Evolutionary conservation across 1,139 yeast genomes (phyloP), one percentile per base, ranked within the genome.

Genomic region (Taphrina betulina): DNA sequence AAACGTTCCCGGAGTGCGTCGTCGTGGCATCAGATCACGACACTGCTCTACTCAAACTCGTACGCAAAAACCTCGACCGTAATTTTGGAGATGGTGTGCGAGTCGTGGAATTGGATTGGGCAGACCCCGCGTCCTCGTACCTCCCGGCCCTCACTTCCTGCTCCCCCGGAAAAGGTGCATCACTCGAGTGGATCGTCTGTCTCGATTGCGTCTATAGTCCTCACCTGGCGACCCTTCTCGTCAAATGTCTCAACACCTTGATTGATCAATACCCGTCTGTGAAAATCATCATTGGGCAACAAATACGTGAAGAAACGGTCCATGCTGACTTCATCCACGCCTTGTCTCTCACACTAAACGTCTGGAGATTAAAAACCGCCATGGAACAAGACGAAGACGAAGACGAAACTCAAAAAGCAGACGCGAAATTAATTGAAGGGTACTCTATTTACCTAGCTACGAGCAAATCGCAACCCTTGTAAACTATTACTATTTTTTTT

Each of bases 161-260:
- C 24, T 10, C 34, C 7, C 14, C 37, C 14, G 29, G 10, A 4
- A n/a, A 8, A 8, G 24, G 26, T 14, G n/a, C n/a, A 1, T 10
- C 3, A 5, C 17, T 50, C 19, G 33, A 23, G n/a, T 19, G 23
- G n/a, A 40, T 50, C 24, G 19, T 50, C 14, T 50, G 54, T 17
- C 46, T 50, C 3, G 54, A 50, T 26, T 50, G 54, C 24, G 17
- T 50, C 31, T 50, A 50, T 33, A 38, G 40, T 16, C 31, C 54
- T 20, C 34, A 40, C 22, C 34, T 50, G n/a, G 46, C 44, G 3
- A 19, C 10, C 10, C 41, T 16, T 7, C 46, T 50, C 14, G 23
- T 40, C 33, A 3, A 23, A 2, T 29, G 40, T 23, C 46, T 50
- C n/a, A 3, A 19, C 8, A 16, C 17, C 3, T 17, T 50, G 22